A percentile compares a stretch with the other conserved stretches of the same genome.
Evolutionary conservation across 495 filamentous ascomycete genomes (phyloP).

Genomic region (Corynascus novoguineensis): DNA sequence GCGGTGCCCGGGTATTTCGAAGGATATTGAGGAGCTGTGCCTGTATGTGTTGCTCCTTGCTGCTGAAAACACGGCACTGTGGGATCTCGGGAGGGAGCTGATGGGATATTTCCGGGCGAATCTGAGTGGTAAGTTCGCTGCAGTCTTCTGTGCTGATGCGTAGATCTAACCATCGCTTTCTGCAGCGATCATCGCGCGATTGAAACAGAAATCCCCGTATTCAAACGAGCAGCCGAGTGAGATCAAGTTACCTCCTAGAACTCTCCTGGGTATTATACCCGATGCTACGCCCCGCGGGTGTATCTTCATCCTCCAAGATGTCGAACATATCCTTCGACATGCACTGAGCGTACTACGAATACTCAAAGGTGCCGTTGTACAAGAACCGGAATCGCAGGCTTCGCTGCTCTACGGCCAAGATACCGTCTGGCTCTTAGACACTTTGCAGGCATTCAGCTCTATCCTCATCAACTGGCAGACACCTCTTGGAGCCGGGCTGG

Average conservation of each 20-base stretch:
- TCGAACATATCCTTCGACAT: slow-evolving; percentile 28
- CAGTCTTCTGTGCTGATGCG: not conserved
- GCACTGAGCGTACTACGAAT: slow-evolving; percentile 23
- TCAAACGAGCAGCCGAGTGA: not conserved
- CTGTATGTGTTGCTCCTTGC: slow-evolving; percentile 37
- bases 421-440: slow-evolving; percentile 36
- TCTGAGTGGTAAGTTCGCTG: slow-evolving; percentile 32
- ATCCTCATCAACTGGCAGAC: slow-evolving; percentile 25
- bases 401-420: slow-evolving; percentile 22
- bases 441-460: slow-evolving; percentile 27
- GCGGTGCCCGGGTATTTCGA: slow-evolving; percentile 36
- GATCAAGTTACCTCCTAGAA: slow-evolving; percentile 23
- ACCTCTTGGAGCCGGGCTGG: slow-evolving; percentile 20
- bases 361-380: slow-evolving; percentile 13
- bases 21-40: slow-evolving; percentile 49
- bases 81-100: slow-evolving; percentile 41
- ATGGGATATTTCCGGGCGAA: slow-evolving; percentile 40
- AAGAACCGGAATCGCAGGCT: not conserved
- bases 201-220: slow-evolving; percentile 4
- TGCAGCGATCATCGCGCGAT: slow-evolving; percentile 20
- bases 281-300: slow-evolving; percentile 13
- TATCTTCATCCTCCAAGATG: slow-evolving; percentile 13
- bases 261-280: slow-evolving; percentile 16
- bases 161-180: not conserved
- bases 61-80: slow-evolving; percentile 35